Percentiles rank a stretch among this genome's conserved stretches.
Conservation (phyloP, 148 eudicot genomes). For the Rhododendron kiyosumense region DNA sequence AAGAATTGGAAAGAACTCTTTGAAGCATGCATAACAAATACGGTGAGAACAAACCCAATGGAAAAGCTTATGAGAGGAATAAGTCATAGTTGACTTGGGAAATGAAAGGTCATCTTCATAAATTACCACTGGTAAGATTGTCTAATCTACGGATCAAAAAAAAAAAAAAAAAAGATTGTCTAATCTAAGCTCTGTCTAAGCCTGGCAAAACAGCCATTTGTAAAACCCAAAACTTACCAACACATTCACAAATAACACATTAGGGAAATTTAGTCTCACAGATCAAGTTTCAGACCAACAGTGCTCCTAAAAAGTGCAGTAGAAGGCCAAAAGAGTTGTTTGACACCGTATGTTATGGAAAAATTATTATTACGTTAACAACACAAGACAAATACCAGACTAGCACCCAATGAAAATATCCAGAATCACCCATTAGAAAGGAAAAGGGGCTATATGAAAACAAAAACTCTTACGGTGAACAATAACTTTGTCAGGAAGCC, state of each 20-base stretch:
- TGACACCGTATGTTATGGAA: neutral
- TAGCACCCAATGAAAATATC: neutral
- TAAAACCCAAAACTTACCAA: neutral
- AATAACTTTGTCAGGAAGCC: constrained; percentile 65
- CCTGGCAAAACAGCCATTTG: neutral
- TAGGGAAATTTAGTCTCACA: neutral
- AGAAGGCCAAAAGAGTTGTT: neutral
- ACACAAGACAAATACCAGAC: neutral
- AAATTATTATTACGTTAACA: neutral
- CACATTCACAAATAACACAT: neutral
- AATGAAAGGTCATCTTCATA: neutral
- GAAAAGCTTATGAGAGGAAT: neutral
- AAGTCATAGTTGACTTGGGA: neutral
- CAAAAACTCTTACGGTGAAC: constrained; percentile 64
- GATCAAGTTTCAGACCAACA: neutral
- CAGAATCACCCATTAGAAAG: neutral
- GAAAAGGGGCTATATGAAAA: neutral
- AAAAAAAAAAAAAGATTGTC: too few species aligned
- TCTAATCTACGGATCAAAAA: too few species aligned
- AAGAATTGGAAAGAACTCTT: neutral
- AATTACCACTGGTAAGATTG: neutral
- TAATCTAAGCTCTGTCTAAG: neutral
- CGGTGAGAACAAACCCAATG: neutral
- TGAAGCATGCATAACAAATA: neutral
- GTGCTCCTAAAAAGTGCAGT: neutral